Evolutionary conservation across 305 asterid genomes (phyloP).

Genomic region (Plantago coronopus): DNA sequence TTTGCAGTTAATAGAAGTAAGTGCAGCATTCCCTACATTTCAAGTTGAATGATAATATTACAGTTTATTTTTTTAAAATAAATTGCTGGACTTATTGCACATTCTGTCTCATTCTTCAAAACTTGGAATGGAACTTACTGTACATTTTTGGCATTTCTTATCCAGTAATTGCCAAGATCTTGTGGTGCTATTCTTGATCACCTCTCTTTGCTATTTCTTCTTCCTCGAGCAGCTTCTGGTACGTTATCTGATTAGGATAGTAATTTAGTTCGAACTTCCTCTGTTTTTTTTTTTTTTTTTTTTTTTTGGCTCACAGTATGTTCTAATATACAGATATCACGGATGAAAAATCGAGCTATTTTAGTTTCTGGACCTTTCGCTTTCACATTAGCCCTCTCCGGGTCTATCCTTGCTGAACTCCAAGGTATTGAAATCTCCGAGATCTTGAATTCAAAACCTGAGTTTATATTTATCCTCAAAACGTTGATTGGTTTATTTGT

Average conservation of each 20-base stretch:
- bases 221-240: constrained; percentile 94
- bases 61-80: constrained; percentile 1
- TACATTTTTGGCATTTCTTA: constrained; percentile 18
- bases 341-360: constrained; percentile 60
- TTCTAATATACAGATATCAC: constrained; percentile 43
- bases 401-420: constrained; percentile 65
- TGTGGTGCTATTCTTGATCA: constrained; percentile 87
- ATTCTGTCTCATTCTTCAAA: constrained; percentile 1
- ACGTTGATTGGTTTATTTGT: constrained; percentile 13
- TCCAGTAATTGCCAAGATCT: constrained; percentile 93
- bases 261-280: not conserved
- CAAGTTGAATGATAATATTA: constrained; percentile 5
- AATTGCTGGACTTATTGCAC: not conserved
- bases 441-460: not conserved
- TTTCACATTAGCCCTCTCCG: constrained; percentile 66
- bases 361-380: constrained; percentile 77
- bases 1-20: not conserved
- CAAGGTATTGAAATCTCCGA: constrained; percentile 42
- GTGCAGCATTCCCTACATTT: not conserved
- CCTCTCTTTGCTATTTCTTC: constrained; percentile 92
- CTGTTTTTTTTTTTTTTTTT: no score
- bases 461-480: constrained; percentile 9
- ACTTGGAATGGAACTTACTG: constrained; percentile 23
- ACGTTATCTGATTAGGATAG: constrained; percentile 27
- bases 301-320: not conserved